Base-by-base conservation (phyloP, 768 basidiomycete species). In the Auriscalpium orientale region DNA sequence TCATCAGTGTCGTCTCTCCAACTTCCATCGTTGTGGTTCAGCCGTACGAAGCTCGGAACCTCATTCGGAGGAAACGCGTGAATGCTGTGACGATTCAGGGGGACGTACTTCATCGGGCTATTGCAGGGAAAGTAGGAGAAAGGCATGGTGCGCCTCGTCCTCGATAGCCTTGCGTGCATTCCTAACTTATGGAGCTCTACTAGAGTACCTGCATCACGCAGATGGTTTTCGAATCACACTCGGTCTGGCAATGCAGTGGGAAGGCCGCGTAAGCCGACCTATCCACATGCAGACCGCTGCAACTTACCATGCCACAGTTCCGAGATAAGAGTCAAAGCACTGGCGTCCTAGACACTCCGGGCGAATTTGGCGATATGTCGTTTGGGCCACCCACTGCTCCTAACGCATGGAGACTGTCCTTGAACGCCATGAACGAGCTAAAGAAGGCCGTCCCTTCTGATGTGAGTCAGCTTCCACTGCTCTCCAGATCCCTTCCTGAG, bases 351-450 rank as follows among this genome's bases (percentile, higher is more conserved):
- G 22, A 35, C 20, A 7, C 21, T 1, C 44, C 18, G 10, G 54
- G 44, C 3, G 34, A 12, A 43, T 7, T 36, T 46, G 48, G 36
- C 2, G 45, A 40, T 0, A 1, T 52, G 45, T 38, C 46, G 44
- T 56, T 52, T n/a, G 45, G 46, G 10, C 57, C 49, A 33, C 45
- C 8, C 22, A 58, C 43, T 8, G 49, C 57, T 38, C 45, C 54
- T n/a, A 51, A 58, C 22, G 45, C 54, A 7, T 47, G 49, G n/a
- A 44, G 56, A 11, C 21, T 21, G n/a, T 56, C 49, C 22, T 18
- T 58, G n/a, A 16, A 51, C 20, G 15, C 54, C 4, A 33, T 58
- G 22, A 21, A 45, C n/a, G 45, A 51, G 21, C 37, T 58, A 12
- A 56, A 56, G 36, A 45, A 56, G 15, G 2, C 56, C 5, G 37